Evolutionary conservation across 2,329 filamentous ascomycete genomes (phyloP).

Genomic region (Stachybotrys echinatus): DNA sequence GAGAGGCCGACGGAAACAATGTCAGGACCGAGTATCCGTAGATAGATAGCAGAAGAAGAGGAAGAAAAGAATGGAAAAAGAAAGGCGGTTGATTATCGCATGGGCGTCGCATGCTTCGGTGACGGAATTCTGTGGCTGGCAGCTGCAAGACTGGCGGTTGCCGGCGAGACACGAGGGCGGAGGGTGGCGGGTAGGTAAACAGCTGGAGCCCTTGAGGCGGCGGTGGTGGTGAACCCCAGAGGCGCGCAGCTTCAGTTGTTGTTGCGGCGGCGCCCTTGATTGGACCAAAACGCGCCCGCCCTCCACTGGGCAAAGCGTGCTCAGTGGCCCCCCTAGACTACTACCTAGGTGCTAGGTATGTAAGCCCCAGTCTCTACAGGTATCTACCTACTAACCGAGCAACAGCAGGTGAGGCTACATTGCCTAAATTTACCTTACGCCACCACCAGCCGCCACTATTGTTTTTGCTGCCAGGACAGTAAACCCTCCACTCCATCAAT

Average conservation of each 20-base stretch:
- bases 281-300: background rate
- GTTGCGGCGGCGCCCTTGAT: background rate
- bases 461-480: no score
- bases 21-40: constrained; percentile 6
- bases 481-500: no score
- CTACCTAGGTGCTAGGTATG: no score
- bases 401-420: no score
- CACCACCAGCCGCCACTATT: no score
- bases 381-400: no score
- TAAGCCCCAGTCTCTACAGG: no score
- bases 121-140: background rate
- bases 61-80: background rate
- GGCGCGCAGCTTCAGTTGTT: background rate
- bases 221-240: no score
- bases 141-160: background rate
- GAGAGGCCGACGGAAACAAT: constrained; percentile 5
- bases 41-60: constrained; percentile 6
- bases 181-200: background rate
- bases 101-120: background rate
- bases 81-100: background rate
- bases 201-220: background rate
- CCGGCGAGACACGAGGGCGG: background rate
- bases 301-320: background rate
- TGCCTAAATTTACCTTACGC: no score
- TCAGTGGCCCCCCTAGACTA: no score